These are phyloP conservation scores for Amylostereum areolatum DNA, from an alignment of 1,284 basidiomycete genomes.

Conservation along the genomic window DNA sequence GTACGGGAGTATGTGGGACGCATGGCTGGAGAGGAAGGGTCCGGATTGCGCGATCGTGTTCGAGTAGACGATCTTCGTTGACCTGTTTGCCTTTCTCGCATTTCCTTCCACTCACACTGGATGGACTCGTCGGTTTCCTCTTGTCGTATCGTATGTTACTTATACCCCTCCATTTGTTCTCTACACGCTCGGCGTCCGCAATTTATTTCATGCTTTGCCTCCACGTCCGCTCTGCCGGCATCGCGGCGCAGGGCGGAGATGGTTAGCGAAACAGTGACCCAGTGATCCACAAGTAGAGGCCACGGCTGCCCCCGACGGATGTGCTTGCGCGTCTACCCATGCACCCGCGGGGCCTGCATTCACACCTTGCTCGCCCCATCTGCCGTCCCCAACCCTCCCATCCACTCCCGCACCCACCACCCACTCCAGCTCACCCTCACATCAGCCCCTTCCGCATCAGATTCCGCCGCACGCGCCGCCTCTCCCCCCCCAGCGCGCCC, in stretches of 20 bases:
- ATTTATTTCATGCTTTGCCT: too few relatives aligned
- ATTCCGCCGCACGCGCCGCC: constrained; percentile 76
- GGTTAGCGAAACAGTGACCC: too few relatives aligned
- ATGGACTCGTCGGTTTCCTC: not conserved
- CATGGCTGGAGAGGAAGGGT: constrained; percentile 26
- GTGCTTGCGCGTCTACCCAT: too few relatives aligned
- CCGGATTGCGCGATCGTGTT: constrained; percentile 23
- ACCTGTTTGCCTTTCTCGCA: not conserved
- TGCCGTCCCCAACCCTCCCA: not conserved
- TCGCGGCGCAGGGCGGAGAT: too few relatives aligned
- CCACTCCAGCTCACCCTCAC: constrained; percentile 22
- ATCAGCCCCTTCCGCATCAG: constrained; percentile 80
- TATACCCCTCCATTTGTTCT: too few relatives aligned
- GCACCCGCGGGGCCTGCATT: too few relatives aligned
- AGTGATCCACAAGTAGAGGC: too few relatives aligned
- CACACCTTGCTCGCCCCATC: not conserved
- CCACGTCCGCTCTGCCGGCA: too few relatives aligned
- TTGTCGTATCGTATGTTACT: too few relatives aligned
- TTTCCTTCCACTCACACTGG: not conserved
- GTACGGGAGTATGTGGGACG: constrained; percentile 32
- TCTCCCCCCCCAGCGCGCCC: constrained; percentile 57
- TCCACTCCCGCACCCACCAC: too few relatives aligned
- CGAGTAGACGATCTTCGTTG: constrained; percentile 2
- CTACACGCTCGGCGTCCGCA: too few relatives aligned
- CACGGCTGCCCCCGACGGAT: too few relatives aligned